phyloP scores from a whole-genome alignment of 495 filamentous ascomycete genomes.

The Neurospora sp. region DNA sequence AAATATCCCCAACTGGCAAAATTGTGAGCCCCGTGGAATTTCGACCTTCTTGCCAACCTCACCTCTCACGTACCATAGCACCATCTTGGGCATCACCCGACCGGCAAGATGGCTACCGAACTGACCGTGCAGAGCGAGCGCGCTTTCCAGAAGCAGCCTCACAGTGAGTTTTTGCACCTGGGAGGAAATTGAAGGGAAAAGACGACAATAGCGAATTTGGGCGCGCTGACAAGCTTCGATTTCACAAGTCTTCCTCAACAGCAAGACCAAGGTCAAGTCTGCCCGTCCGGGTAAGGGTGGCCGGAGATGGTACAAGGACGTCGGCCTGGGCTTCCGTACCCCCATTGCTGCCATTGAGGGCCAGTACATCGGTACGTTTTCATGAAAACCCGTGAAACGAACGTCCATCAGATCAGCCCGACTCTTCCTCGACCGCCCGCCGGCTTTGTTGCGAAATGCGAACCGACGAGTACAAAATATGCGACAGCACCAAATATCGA shows the following conservation, averaged over 20 bases:
- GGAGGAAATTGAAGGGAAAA: background rate
- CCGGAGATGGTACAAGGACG: slow-evolving; percentile 99
- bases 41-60: slow-evolving; percentile 11
- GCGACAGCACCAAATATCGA: background rate
- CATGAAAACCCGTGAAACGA: slow-evolving; percentile 1
- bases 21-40: slow-evolving; percentile 11
- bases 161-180: slow-evolving; percentile 41
- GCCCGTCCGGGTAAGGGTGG: slow-evolving; percentile 67
- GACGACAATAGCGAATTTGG: slow-evolving; percentile 2
- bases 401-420: background rate
- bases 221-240: slow-evolving; percentile 10
- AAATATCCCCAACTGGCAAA: slow-evolving; percentile 23
- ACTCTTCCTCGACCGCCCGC: background rate
- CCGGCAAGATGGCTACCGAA: slow-evolving; percentile 93
- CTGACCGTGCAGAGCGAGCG: slow-evolving; percentile 96
- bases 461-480: background rate
- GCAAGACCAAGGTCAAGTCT: slow-evolving; percentile 81
- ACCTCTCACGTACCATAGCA: slow-evolving; percentile 10
- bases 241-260: slow-evolving; percentile 71
- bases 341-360: slow-evolving; percentile 97
- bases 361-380: slow-evolving; percentile 88
- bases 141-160: slow-evolving; percentile 98
- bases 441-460: background rate
- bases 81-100: slow-evolving; percentile 24
- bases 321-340: slow-evolving; percentile 96